Evolutionary conservation across 768 basidiomycete genomes (phyloP), one percentile per base, ranked within the genome.

Genomic region (Hericium erinaceus): DNA sequence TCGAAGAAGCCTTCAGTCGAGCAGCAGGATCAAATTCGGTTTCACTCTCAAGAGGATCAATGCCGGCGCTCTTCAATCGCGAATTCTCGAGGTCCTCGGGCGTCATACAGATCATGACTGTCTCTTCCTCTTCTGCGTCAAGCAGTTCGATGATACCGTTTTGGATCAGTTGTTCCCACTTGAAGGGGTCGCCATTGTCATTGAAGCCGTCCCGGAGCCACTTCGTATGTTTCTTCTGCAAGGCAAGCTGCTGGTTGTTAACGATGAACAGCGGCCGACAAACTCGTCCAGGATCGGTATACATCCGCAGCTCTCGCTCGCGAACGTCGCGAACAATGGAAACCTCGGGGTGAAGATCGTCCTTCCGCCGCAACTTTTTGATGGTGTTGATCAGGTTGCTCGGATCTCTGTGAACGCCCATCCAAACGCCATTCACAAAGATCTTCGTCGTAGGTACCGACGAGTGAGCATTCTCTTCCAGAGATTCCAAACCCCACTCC

Each of bases 341-440:
- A 4, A 98, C 93, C 74, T 99, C 97, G 44, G 91, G 83, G 70
- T 88, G 89, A 67, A 99, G 94, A 68, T 97, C 94, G 62, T 95
- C 93, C 68, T 92, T 93, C 65, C 97, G 77, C 59, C 97, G 82
- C 61, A 98, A 78, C 66, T 89, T 88, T 71, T 94, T 90, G 71
- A 99, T 84, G 13, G 95, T 97, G 67, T 87, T 88, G 57, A 98
- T 91, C 57, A 99, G 78, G 63, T 92, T 89, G 41, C 87, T 86
- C 8, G 95, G 89, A 67, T 98, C 92, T 52, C 94, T 89, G 73
- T 98, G 97, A 13, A 98, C 90, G 60, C 97, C 97, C 82, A 97
- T 94, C 97, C 97, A 99, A 12, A 98, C 95, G 68, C 97, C 97
- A 66, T 99, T 99, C 61, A 99, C 91, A 70, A 99, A 99, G 18